Conservation (phyloP, 495 filamentous ascomycete genomes). For the Xylaria sp. region DNA sequence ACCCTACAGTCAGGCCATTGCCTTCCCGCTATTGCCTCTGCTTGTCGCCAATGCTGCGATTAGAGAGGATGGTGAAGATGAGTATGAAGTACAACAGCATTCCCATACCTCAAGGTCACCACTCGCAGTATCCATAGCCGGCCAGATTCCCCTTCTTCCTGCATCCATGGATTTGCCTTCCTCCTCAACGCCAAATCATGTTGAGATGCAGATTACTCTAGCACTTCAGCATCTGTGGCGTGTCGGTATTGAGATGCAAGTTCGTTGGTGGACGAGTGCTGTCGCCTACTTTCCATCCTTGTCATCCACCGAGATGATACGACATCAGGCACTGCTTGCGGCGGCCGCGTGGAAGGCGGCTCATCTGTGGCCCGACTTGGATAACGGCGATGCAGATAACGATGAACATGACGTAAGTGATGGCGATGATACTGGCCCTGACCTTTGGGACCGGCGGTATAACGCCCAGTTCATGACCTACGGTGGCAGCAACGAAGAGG, state of each 20-base stretch:
- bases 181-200: slow-evolving; percentile 29
- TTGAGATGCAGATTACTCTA: slow-evolving; percentile 51
- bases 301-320: slow-evolving; percentile 32
- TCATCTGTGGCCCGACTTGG: slow-evolving; percentile 37
- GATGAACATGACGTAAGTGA: slow-evolving; percentile 44
- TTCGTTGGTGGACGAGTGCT: slow-evolving; percentile 74
- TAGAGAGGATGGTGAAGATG: slow-evolving; percentile 3
- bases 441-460: slow-evolving; percentile 76
- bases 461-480: slow-evolving; percentile 51
- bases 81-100: neutral
- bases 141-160: slow-evolving; percentile 90
- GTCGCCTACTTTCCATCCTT: slow-evolving; percentile 70
- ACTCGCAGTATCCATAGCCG: slow-evolving; percentile 65
- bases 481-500: slow-evolving; percentile 25
- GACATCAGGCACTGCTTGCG: slow-evolving; percentile 33
- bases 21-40: slow-evolving; percentile 53
- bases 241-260: slow-evolving; percentile 74
- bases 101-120: slow-evolving; percentile 24
- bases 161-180: slow-evolving; percentile 71
- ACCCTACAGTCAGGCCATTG: slow-evolving; percentile 91
- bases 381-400: slow-evolving; percentile 20
- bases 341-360: slow-evolving; percentile 46
- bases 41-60: slow-evolving; percentile 10
- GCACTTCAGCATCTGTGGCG: slow-evolving; percentile 90
- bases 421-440: slow-evolving; percentile 57